Evolutionary conservation across 345 rosid genomes (phyloP).

Genomic region (Atalantia buxifolia): DNA sequence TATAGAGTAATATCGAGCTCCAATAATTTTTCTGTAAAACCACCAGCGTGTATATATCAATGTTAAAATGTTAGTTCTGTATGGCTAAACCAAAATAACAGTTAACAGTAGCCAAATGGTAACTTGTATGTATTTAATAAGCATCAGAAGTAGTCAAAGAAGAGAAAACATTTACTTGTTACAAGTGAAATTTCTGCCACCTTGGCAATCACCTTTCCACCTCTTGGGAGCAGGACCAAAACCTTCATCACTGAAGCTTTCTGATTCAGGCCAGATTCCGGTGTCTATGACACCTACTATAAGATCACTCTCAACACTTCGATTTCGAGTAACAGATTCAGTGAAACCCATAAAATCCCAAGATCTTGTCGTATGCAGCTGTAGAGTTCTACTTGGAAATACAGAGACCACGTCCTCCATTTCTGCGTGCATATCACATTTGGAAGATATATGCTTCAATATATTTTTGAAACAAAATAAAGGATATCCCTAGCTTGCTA

Average conservation of each 20-base stretch:
- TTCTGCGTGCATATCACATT: slow-evolving; percentile 18
- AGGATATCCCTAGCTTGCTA: too few species aligned
- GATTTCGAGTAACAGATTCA: neutral
- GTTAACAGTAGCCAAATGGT: neutral
- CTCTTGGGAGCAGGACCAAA: slow-evolving; percentile 47
- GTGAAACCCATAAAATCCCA: slow-evolving; percentile 49
- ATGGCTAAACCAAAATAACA: neutral
- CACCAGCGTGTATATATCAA: neutral
- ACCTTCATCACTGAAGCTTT: slow-evolving; percentile 43
- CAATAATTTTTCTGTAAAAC: slow-evolving; percentile 39
- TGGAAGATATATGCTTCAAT: neutral
- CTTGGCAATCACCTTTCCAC: slow-evolving; percentile 46
- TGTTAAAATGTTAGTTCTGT: neutral
- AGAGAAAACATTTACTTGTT: slow-evolving; percentile 34
- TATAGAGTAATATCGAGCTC: slow-evolving; percentile 27
- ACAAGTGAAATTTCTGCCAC: slow-evolving; percentile 43
- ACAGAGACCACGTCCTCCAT: slow-evolving; percentile 31
- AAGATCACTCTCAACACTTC: slow-evolving; percentile 17
- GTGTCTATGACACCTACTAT: slow-evolving; percentile 37
- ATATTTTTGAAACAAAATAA: neutral
- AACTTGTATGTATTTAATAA: neutral
- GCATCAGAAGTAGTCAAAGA: neutral
- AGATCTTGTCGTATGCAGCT: slow-evolving; percentile 41
- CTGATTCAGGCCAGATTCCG: slow-evolving; percentile 49
- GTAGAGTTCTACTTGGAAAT: slow-evolving; percentile 23